Conservation (phyloP, 805 yeast genomes). For the Wickerhamiella nectarea region DNA sequence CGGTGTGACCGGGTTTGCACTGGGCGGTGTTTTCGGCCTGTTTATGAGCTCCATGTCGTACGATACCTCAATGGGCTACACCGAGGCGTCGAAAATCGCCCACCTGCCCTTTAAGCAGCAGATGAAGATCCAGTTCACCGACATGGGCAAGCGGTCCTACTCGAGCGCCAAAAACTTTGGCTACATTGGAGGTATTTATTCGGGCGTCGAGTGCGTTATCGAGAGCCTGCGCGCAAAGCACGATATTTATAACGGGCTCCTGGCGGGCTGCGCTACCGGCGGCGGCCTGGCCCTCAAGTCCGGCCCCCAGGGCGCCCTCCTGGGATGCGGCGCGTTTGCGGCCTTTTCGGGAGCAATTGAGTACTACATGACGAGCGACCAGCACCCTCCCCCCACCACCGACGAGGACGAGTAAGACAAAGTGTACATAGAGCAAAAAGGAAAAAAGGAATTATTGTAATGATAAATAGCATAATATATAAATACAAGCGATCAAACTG, state of each 20-base stretch:
- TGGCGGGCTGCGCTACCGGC: slow-evolving; percentile 94
- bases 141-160: slow-evolving; percentile 84
- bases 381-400: slow-evolving; percentile 67
- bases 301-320: slow-evolving; percentile 81
- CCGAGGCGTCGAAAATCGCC: slow-evolving; percentile 43
- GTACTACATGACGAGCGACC: slow-evolving; percentile 70
- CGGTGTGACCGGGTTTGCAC: slow-evolving; percentile 85
- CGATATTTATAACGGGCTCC: slow-evolving; percentile 80
- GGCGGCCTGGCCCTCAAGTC: slow-evolving; percentile 86
- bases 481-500: too few relatives aligned
- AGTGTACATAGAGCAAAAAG: too few relatives aligned
- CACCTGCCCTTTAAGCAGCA: slow-evolving; percentile 88
- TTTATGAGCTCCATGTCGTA: slow-evolving; percentile 75
- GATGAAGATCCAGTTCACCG: slow-evolving; percentile 76
- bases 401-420: slow-evolving; percentile 61
- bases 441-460: too few relatives aligned
- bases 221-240: slow-evolving; percentile 80
- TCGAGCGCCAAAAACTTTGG: slow-evolving; percentile 90
- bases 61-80: slow-evolving; percentile 56
- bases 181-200: slow-evolving; percentile 75
- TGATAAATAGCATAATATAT: not conserved
- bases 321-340: slow-evolving; percentile 97
- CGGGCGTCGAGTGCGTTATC: slow-evolving; percentile 84
- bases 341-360: slow-evolving; percentile 68
- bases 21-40: slow-evolving; percentile 91